phyloP scores from a whole-genome alignment of 306 rosid species.

The Prunus mume region DNA sequence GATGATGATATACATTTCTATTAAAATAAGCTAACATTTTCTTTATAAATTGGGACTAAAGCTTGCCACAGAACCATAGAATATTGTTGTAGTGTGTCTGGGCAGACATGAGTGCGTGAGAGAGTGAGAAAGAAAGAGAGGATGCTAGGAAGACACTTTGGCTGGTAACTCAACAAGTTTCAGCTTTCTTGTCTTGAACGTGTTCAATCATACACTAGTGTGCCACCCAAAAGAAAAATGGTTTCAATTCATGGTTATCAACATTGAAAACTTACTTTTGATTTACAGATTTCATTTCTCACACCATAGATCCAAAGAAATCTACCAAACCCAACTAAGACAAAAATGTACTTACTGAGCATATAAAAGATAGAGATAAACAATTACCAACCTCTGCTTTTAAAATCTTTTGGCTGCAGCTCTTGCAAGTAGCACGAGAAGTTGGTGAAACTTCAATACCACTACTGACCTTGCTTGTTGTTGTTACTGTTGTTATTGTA shows the following conservation, averaged over 20 bases:
- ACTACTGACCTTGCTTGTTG: conserved; percentile 19
- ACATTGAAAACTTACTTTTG: background rate
- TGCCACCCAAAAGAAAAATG: too few species aligned
- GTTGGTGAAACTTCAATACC: conserved; percentile 71
- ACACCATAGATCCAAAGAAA: background rate
- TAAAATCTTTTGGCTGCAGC: conserved; percentile 63
- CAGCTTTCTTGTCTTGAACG: too few species aligned
- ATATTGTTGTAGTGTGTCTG: too few species aligned
- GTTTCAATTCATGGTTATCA: too few species aligned
- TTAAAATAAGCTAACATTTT: background rate
- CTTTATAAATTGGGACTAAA: background rate
- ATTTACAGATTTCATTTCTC: background rate
- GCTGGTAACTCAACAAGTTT: too few species aligned
- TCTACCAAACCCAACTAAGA: background rate
- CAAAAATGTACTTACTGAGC: background rate
- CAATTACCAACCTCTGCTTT: conserved; percentile 70
- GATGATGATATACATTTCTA: background rate
- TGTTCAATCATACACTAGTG: too few species aligned
- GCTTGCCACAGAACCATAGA: background rate
- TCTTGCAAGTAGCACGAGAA: conserved; percentile 84
- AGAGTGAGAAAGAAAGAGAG: too few species aligned
- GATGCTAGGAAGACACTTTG: too few species aligned
- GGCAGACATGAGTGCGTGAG: too few species aligned
- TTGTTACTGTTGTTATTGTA: conserved; percentile 30
- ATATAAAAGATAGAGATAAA: background rate